These are phyloP conservation scores for Myriosclerotinia scirpicola DNA, from an alignment of 2,329 filamentous ascomycete species.

Conservation along the genomic window DNA sequence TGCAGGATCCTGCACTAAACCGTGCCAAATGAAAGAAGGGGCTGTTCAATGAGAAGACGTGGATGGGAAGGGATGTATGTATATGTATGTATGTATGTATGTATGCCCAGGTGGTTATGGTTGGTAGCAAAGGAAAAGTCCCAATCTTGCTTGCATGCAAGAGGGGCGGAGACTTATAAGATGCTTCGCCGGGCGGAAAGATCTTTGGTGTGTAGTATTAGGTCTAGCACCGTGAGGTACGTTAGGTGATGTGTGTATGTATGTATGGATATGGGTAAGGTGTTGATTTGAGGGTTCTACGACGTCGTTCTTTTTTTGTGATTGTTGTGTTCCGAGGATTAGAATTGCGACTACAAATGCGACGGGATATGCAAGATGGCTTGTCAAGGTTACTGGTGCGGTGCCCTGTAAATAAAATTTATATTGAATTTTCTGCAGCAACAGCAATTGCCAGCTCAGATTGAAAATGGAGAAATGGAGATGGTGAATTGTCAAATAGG, in stretches of 20 bases:
- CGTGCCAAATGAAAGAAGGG: conserved; percentile 5
- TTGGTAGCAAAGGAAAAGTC: not conserved
- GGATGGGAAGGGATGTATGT: not conserved
- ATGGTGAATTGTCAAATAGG: conserved; percentile 9
- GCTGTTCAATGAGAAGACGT: not conserved
- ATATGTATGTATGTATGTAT: not conserved
- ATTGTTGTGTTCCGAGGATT: conserved; percentile 7
- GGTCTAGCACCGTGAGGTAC: too few relatives aligned
- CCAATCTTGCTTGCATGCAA: conserved; percentile 18
- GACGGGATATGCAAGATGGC: conserved; percentile 24
- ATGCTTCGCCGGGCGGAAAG: conserved; percentile 15
- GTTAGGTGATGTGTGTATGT: conserved; percentile 9
- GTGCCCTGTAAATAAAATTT: not conserved
- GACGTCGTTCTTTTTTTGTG: conserved; percentile 5
- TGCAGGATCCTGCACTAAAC: conserved; percentile 1
- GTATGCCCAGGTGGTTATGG: conserved; percentile 1
- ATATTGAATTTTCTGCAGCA: conserved; percentile 13
- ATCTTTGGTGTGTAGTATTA: not conserved
- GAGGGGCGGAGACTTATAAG: conserved; percentile 23
- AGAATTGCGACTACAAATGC: conserved; percentile 7
- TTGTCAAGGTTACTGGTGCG: conserved; percentile 23
- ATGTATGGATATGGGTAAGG: conserved; percentile 9
- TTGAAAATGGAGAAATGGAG: not conserved
- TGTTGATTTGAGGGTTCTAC: conserved; percentile 19
- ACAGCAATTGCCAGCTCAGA: conserved; percentile 21